phyloP scores from a whole-genome alignment of 768 basidiomycete species.

The Exsudoporus frostii region DNA sequence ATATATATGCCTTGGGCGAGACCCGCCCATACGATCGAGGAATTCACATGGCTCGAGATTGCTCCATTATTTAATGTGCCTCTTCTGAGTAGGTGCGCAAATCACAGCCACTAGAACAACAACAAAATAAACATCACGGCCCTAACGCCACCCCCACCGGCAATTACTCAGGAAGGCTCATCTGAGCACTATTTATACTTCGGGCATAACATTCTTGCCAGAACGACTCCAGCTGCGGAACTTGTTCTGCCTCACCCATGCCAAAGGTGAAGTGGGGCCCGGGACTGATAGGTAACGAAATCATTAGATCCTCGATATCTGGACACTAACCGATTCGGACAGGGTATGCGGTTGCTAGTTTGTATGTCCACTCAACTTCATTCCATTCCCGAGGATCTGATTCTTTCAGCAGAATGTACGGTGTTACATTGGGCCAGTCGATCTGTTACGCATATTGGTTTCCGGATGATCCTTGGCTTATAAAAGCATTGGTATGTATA shows the following conservation, averaged over 20 bases:
- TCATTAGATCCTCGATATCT: background rate
- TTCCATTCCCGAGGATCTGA: background rate
- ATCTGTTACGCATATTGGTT: constrained; percentile 11
- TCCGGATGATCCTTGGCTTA: constrained; percentile 1
- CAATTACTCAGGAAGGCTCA: background rate
- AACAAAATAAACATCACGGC: background rate
- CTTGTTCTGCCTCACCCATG: background rate
- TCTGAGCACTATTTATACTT: background rate
- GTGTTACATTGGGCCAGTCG: constrained; percentile 9
- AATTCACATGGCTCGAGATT: too few species aligned
- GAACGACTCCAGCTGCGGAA: background rate
- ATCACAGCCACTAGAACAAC: background rate
- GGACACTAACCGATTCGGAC: background rate
- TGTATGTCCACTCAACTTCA: background rate
- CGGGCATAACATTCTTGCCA: background rate
- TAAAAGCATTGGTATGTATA: constrained; percentile 4
- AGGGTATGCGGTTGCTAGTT: constrained; percentile 1
- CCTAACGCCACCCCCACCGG: background rate
- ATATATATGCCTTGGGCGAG: too few species aligned
- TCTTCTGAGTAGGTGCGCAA: too few species aligned
- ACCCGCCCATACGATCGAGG: too few species aligned
- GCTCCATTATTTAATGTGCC: too few species aligned
- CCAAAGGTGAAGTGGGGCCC: background rate
- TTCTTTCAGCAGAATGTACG: constrained; percentile 6
- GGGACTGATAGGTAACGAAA: constrained; percentile 2